Base-by-base conservation (phyloP, 2,329 filamentous ascomycete species). In the Aspergillus niger region DNA sequence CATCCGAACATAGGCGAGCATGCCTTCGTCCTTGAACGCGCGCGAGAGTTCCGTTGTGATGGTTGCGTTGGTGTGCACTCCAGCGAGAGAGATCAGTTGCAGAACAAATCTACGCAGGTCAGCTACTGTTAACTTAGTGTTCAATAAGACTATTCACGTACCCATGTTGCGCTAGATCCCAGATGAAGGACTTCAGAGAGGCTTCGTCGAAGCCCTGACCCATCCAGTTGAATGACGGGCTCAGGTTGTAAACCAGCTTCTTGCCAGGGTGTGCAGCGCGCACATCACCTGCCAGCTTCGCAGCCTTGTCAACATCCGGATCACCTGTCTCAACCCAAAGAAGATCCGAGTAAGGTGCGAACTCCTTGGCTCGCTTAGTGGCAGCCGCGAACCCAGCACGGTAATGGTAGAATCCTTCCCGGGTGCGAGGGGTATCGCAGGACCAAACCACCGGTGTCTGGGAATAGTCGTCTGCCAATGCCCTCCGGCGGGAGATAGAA, bases 151-250 rank as follows among this genome's bases (percentile, higher is more conserved):
- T 22, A 26, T 10, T 7, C 28, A 87, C 86, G 73, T 88, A 94
- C 62, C 94, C 94, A 70, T 97, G 90, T 74, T 89, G 87, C 8
- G 93, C 95, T 66, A 99, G 87, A 75, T 98, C 94, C 94, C 94
- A 98, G 69, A 99, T 91, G 76, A 99, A 99, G 5, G 86, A 92
- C 79, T 90, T 92, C 58, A 99, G 84, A 5, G 89, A 89, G 63
- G 87, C 88, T 65, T 92, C 87, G 3, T 86, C 89, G 79, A 98
- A 99, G 30, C 94, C 95, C 74, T 98, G 93, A 10, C 88, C 88
- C 87, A 96, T 95, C 95, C 95, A 99, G 83, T 99, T 98, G 85
- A 99, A 99, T 8, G 91, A 96, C 1, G 95, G 95, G 4, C 89
- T 93, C 1, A 99, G 85, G 80, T 99, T 99, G 81, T 99, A 99